A percentile compares a stretch with the other conserved stretches of the same genome.
These are phyloP conservation scores for Arabidopsis lyrata DNA, from an alignment of 441 rosid species.

Conservation along the genomic window DNA sequence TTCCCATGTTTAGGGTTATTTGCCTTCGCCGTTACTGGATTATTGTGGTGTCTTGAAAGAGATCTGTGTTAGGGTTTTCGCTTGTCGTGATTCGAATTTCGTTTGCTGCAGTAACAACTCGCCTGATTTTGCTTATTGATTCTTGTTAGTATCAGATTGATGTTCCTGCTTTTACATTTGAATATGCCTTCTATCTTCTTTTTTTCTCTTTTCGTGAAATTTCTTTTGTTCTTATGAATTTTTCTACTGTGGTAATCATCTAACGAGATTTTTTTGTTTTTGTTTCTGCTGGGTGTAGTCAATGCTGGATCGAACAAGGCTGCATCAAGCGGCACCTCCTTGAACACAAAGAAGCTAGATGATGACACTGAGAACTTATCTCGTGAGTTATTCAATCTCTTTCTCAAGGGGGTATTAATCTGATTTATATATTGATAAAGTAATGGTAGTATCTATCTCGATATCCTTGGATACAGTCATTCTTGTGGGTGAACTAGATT, in stretches of 20 bases:
- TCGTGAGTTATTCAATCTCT: conserved; percentile 57
- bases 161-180: conserved; percentile 6
- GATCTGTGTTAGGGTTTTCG: conserved; percentile 15
- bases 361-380: conserved; percentile 88
- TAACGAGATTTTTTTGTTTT: conserved; percentile 10
- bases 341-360: conserved; percentile 91
- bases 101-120: background rate
- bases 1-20: conserved; percentile 14
- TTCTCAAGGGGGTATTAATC: background rate
- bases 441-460: background rate
- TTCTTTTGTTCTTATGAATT: background rate
- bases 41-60: background rate
- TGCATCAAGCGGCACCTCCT: conserved; percentile 84
- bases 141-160: conserved; percentile 2
- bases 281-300: conserved; percentile 45
- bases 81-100: conserved; percentile 10
- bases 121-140: background rate
- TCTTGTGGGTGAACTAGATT: no score
- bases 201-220: background rate
- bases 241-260: background rate
- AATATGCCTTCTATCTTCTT: background rate
- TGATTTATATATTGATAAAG: background rate
- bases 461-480: no score
- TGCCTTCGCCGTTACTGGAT: background rate
- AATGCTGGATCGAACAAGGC: conserved; percentile 86